A percentile compares a stretch with the other conserved stretches of the same genome.
Evolutionary conservation across 768 basidiomycete species (phyloP).

Genomic region (Podaxis mareebaensis): DNA sequence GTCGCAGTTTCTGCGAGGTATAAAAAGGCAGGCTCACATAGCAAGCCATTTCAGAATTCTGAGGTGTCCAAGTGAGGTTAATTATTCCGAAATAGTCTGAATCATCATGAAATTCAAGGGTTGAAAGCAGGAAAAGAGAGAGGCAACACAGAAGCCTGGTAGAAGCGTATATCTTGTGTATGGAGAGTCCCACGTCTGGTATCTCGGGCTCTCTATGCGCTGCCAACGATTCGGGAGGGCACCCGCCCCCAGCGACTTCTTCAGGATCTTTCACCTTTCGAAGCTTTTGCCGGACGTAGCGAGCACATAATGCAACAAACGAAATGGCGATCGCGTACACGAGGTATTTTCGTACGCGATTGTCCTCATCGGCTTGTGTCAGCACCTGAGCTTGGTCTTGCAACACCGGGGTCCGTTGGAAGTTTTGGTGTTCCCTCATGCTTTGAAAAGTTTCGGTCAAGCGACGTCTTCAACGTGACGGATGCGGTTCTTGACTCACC

Average conservation of each 20-base stretch:
- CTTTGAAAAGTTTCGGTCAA: not conserved
- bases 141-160: not conserved
- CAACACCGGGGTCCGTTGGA: not conserved
- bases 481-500: not conserved
- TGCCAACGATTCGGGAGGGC: not conserved
- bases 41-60: not conserved
- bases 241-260: not conserved
- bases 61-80: not conserved
- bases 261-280: not conserved
- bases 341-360: not conserved
- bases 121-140: not conserved
- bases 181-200: not conserved
- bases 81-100: not conserved
- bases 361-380: not conserved
- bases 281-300: not conserved
- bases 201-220: too few species aligned
- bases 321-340: not conserved
- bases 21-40: not conserved
- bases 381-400: not conserved
- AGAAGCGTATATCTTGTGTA: not conserved
- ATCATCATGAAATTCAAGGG: not conserved
- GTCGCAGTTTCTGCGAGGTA: not conserved
- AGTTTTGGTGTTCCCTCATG: not conserved
- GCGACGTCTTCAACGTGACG: not conserved
- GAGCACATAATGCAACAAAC: not conserved